Evolutionary conservation across 2,329 filamentous ascomycete genomes (phyloP).

Genomic region (Neopestalotiopsis clavispora): DNA sequence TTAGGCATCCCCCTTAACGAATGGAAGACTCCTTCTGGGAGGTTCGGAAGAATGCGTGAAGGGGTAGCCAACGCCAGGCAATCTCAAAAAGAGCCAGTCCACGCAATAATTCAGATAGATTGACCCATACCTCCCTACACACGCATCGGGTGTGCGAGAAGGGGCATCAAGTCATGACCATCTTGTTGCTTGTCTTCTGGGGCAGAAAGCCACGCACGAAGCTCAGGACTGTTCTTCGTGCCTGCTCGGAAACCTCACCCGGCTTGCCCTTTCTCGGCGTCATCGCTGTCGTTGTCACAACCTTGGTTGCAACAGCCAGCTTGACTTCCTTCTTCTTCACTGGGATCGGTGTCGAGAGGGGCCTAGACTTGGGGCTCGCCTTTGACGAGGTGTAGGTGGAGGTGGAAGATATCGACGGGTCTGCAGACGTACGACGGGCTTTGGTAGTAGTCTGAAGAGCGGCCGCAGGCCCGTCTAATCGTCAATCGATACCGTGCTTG

Average conservation of each 20-base stretch:
- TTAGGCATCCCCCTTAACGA: neutral
- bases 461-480: slow-evolving; percentile 73
- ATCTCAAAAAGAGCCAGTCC: slow-evolving; percentile 23
- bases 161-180: slow-evolving; percentile 35
- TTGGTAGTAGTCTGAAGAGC: slow-evolving; percentile 50
- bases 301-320: slow-evolving; percentile 22
- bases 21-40: slow-evolving; percentile 11
- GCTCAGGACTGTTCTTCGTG: slow-evolving; percentile 34
- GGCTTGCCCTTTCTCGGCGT: slow-evolving; percentile 17
- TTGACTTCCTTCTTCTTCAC: slow-evolving; percentile 32
- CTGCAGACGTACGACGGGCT: slow-evolving; percentile 56
- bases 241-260: slow-evolving; percentile 28
- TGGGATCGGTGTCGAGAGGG: slow-evolving; percentile 23
- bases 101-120: slow-evolving; percentile 19
- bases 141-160: slow-evolving; percentile 21
- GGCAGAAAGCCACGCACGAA: slow-evolving; percentile 37
- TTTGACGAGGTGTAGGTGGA: slow-evolving; percentile 34
- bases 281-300: neutral
- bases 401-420: slow-evolving; percentile 61
- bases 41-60: slow-evolving; percentile 25
- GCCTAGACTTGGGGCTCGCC: slow-evolving; percentile 27
- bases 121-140: slow-evolving; percentile 21
- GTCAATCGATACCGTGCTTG: slow-evolving; percentile 98
- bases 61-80: slow-evolving; percentile 23
- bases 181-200: slow-evolving; percentile 35